Percentiles rank a stretch among this genome's conserved stretches.
Conservation (phyloP, 1,284 basidiomycete species). For the Wallemia ichthyophaga region DNA sequence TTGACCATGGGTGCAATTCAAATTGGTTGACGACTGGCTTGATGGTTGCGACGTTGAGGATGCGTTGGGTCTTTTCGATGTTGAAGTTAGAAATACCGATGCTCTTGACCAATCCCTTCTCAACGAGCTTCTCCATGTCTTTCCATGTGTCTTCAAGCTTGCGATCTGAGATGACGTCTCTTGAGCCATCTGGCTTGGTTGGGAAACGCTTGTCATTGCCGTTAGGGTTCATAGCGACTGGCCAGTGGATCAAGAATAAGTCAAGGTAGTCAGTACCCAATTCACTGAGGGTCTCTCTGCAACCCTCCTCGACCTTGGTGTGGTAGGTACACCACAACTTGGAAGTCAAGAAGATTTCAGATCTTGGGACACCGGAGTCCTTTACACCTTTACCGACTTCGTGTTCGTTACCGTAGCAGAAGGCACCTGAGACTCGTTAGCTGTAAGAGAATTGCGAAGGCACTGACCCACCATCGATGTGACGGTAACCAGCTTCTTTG, state of each 20-base stretch:
- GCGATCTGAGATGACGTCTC: constrained; percentile 26
- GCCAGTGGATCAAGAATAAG: constrained; percentile 56
- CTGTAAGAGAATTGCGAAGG: constrained; percentile 9
- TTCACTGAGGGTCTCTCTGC: constrained; percentile 36
- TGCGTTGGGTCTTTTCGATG: constrained; percentile 25
- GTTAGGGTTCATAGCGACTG: constrained; percentile 38
- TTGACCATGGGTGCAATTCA: constrained; percentile 46
- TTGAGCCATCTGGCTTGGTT: constrained; percentile 31
- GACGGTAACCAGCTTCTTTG: constrained; percentile 39
- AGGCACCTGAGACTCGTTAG: constrained; percentile 19
- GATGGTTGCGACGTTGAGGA: constrained; percentile 30
- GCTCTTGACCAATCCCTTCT: constrained; percentile 38
- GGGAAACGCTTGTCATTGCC: constrained; percentile 43
- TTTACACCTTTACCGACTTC: constrained; percentile 58
- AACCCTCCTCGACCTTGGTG: constrained; percentile 22
- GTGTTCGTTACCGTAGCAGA: constrained; percentile 42
- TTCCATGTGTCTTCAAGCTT: constrained; percentile 33
- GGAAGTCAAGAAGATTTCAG: constrained; percentile 51
- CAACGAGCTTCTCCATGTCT: constrained; percentile 36
- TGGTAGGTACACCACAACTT: constrained; percentile 18
- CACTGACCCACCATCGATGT: constrained; percentile 43
- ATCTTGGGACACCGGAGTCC: constrained; percentile 40
- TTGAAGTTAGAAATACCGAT: constrained; percentile 53
- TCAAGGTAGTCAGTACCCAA: constrained; percentile 52
- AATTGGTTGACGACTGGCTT: constrained; percentile 44